A percentile compares a stretch with the other conserved stretches of the same genome.
Evolutionary conservation across 2,329 filamentous ascomycete species (phyloP).

Genomic region (Aspergillus intermedius): DNA sequence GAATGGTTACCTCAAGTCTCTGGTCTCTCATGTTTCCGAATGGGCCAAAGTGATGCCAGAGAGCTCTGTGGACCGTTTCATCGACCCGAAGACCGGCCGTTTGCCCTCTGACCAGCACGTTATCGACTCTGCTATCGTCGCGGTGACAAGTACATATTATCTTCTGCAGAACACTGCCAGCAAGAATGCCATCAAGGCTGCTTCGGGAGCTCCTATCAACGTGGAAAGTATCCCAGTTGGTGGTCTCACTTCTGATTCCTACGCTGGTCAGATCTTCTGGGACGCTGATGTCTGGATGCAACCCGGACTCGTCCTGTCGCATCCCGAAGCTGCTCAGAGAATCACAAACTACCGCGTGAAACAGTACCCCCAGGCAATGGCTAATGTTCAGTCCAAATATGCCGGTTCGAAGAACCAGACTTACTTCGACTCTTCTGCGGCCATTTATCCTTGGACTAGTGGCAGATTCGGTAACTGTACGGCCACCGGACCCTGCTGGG

Average conservation of each 20-base stretch:
- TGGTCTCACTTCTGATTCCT: conserved; percentile 60
- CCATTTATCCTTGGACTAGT: conserved; percentile 63
- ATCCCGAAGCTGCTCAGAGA: conserved; percentile 56
- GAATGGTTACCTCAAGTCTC: conserved; percentile 50
- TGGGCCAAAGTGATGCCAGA: conserved; percentile 58
- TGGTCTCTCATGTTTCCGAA: conserved; percentile 53
- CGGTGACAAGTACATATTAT: conserved; percentile 44
- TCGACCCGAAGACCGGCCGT: conserved; percentile 49
- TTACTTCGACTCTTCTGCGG: conserved; percentile 51
- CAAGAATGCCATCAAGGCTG: conserved; percentile 47
- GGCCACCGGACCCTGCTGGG: conserved; percentile 56
- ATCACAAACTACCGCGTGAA: conserved; percentile 60
- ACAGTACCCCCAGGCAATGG: conserved; percentile 52
- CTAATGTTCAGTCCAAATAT: conserved; percentile 52
- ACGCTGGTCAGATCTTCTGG: conserved; percentile 61
- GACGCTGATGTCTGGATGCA: conserved; percentile 64
- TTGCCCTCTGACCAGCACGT: conserved; percentile 53
- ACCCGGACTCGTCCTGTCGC: conserved; percentile 57
- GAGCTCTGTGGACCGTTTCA: conserved; percentile 58
- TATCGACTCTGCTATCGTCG: conserved; percentile 46
- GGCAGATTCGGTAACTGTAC: conserved; percentile 64
- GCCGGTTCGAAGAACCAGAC: conserved; percentile 56
- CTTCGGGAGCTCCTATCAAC: conserved; percentile 48
- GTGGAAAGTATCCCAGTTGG: conserved; percentile 62
- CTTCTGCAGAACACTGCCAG: conserved; percentile 46